Percentiles rank a stretch among this genome's conserved stretches.
These are phyloP conservation scores for Psilocybe cubensis DNA, from an alignment of 768 basidiomycete genomes.

Conservation along the genomic window DNA sequence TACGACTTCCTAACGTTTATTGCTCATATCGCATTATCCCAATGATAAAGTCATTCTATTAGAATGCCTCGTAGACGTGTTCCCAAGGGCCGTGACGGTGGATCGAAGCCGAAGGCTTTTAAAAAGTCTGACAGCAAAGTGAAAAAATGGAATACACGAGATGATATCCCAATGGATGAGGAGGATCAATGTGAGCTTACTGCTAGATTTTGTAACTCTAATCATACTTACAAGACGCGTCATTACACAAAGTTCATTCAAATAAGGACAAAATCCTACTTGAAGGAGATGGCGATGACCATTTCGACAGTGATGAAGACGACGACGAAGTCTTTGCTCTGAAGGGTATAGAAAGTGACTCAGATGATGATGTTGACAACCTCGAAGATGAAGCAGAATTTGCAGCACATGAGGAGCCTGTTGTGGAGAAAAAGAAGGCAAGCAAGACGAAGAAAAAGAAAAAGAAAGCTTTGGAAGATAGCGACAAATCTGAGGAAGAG, in stretches of 20 bases:
- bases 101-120: constrained; percentile 48
- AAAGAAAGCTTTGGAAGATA: constrained; percentile 30
- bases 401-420: constrained; percentile 34
- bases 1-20: background rate
- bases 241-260: constrained; percentile 79
- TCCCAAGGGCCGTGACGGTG: constrained; percentile 34
- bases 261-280: constrained; percentile 79
- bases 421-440: constrained; percentile 27
- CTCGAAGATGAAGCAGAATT: constrained; percentile 35
- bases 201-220: too few relatives aligned
- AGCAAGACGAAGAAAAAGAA: constrained; percentile 28
- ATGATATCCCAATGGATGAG: constrained; percentile 76
- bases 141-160: constrained; percentile 66
- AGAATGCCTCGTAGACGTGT: constrained; percentile 54
- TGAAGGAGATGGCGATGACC: constrained; percentile 58
- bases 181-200: constrained; percentile 86
- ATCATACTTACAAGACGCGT: too few relatives aligned
- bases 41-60: background rate
- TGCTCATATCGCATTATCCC: background rate
- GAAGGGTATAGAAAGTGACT: constrained; percentile 58
- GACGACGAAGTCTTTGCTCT: constrained; percentile 86
- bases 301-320: constrained; percentile 54
- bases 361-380: constrained; percentile 45
- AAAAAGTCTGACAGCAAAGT: constrained; percentile 56
- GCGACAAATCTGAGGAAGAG: constrained; percentile 35